Percentiles rank a stretch among this genome's conserved stretches.
These are phyloP conservation scores for Pelargonium myrrhifolium DNA, from an alignment of 441 rosid genomes.

Conservation along the genomic window DNA sequence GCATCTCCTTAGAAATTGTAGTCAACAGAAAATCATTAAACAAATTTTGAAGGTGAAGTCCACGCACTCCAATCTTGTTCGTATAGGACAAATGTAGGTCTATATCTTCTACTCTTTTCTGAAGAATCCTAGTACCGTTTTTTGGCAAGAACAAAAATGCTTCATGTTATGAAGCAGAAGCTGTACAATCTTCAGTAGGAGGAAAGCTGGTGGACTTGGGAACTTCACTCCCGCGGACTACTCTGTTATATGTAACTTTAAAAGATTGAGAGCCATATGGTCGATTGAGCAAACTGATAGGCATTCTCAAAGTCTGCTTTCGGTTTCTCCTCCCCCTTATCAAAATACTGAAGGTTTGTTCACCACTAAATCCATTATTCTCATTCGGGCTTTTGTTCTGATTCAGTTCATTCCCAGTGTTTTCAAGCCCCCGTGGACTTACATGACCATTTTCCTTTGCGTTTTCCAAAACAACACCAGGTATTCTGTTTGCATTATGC, in stretches of 20 bases:
- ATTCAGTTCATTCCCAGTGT: slow-evolving; percentile 23
- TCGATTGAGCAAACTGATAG: slow-evolving; percentile 79
- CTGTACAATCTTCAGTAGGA: slow-evolving; percentile 36
- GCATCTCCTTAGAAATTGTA: slow-evolving; percentile 17
- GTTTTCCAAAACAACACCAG: slow-evolving; percentile 24
- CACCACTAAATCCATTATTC: slow-evolving; percentile 31
- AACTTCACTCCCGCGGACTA: slow-evolving; percentile 72
- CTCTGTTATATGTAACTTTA: slow-evolving; percentile 68
- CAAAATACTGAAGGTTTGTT: slow-evolving; percentile 81
- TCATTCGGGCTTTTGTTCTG: slow-evolving; percentile 25
- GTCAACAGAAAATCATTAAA: slow-evolving; percentile 15
- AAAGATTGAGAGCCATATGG: slow-evolving; percentile 89
- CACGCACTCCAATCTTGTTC: slow-evolving; percentile 11
- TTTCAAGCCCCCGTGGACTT: slow-evolving; percentile 24
- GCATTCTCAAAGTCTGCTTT: slow-evolving; percentile 92
- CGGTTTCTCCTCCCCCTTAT: slow-evolving; percentile 82
- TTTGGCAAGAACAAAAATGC: slow-evolving; percentile 13
- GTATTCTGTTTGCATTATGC: slow-evolving; percentile 26
- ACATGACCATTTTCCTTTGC: slow-evolving; percentile 38
- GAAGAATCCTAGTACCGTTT: slow-evolving; percentile 16
- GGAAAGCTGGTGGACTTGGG: slow-evolving; percentile 42
- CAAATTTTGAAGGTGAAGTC: slow-evolving; percentile 16
- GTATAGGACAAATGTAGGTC: slow-evolving; percentile 7
- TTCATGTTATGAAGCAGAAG: slow-evolving; percentile 35
- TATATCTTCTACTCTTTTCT: slow-evolving; percentile 18